Percentiles rank a stretch among this genome's conserved stretches.
Evolutionary conservation across 2,329 filamentous ascomycete genomes (phyloP).

Genomic region (Arthrobotrys conoides): DNA sequence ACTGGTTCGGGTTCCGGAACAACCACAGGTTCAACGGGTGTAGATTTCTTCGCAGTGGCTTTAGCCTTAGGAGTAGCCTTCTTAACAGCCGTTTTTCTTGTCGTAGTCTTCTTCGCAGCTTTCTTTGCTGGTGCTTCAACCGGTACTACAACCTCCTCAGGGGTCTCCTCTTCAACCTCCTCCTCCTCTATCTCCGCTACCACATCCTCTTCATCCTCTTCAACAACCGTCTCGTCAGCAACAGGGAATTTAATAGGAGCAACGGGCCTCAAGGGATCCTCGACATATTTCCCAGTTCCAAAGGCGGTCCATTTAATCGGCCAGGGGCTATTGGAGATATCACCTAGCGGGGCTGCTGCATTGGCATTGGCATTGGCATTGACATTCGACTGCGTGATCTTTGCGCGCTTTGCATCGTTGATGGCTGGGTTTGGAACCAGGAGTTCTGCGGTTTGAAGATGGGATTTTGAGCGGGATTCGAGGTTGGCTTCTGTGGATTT

Average conservation of each 20-base stretch:
- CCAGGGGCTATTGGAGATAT: conserved; percentile 50
- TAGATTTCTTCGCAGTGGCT: not conserved
- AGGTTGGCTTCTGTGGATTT: conserved; percentile 27
- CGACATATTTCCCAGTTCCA: conserved; percentile 35
- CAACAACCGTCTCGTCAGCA: not conserved
- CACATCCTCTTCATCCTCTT: not conserved
- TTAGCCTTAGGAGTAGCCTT: conserved; percentile 12
- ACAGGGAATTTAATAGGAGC: conserved; percentile 14
- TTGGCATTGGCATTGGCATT: no score
- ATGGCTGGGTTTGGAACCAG: not conserved
- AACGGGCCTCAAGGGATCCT: conserved; percentile 27
- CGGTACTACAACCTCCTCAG: not conserved
- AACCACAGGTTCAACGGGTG: not conserved
- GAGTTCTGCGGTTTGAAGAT: conserved; percentile 3
- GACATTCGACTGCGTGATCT: conserved; percentile 7
- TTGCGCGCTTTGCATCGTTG: conserved; percentile 34
- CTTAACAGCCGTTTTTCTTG: conserved; percentile 15
- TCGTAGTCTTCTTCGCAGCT: not conserved
- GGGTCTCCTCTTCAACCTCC: not conserved
- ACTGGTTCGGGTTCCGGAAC: not conserved
- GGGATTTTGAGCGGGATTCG: conserved; percentile 35
- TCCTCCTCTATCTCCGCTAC: not conserved
- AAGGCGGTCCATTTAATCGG: conserved; percentile 54
- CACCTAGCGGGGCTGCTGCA: conserved; percentile 38
- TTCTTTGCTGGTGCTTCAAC: conserved; percentile 10